Base-by-base conservation (phyloP, 1,284 basidiomycete genomes). In the Coniferiporia weirii region DNA sequence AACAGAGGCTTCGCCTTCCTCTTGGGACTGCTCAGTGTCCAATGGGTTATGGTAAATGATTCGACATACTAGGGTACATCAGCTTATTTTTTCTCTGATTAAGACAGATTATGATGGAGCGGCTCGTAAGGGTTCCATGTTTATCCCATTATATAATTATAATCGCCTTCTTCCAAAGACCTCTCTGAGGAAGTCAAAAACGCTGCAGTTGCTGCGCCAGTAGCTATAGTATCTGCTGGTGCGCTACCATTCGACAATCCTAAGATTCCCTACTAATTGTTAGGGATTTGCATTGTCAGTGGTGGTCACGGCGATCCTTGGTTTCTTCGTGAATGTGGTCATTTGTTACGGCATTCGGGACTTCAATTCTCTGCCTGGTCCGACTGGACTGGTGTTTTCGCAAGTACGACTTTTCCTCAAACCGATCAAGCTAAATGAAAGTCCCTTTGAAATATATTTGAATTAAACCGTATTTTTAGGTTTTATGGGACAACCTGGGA, bases 61-160 rank as follows among this genome's bases (percentile, higher is more conserved):
- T 53, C 3, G 7, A 46, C 44, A n/a, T 17, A 12, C 19, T 3
- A 17, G 1, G n/a, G 3, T 17, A 19, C 12, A n/a, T 7, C 4
- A 6, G n/a, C 17, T 44, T 13, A 43, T 8, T 45, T 27, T 32
- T 2, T 12, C n/a, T 34, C 3, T 54, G 47, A 13, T 6, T 22
- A 35, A 64, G 63, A 66, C 65, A 8, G 65, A 66, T 52, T 66
- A 66, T 61, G 65, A 66, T 47, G 65, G 51, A n/a, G 61, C 62
- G 6, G 65, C 64, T 19, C 65, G 64, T 65, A 53, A 15, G 63
- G 34, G 9, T 17, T 10, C 40, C 4, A 34, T 1, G 27, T 40
- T 12, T 40, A 40, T 10, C 15, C 38, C 38, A 40, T 12, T 40
- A 40, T 40, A 15, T 10, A 15, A 40, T 12, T 15, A 10, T 40